These are phyloP conservation scores for Verticillium tricorpus DNA, from an alignment of 2,329 filamentous ascomycete species.

Conservation along the genomic window DNA sequence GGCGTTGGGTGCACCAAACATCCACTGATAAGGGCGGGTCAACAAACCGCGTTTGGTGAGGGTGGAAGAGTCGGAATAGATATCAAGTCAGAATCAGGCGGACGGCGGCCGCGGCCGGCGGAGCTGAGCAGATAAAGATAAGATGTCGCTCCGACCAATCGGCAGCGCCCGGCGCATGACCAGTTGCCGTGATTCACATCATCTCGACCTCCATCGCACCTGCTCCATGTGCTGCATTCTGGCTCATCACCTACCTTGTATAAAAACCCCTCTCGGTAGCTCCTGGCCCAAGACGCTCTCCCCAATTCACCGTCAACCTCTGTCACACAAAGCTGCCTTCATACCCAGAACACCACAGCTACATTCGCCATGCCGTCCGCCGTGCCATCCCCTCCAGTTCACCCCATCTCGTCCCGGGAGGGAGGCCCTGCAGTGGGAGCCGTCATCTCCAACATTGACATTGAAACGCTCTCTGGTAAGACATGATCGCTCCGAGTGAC, in stretches of 20 bases:
- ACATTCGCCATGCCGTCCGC: neutral
- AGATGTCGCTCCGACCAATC: neutral
- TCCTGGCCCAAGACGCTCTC: neutral
- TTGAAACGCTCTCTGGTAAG: constrained; percentile 60
- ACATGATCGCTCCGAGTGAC: constrained; percentile 5
- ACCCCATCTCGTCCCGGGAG: constrained; percentile 26
- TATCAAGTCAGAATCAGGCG: too few species aligned
- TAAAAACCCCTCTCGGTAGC: neutral
- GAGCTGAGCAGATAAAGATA: neutral
- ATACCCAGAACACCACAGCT: neutral
- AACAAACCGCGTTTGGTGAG: too few species aligned
- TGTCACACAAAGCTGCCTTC: neutral
- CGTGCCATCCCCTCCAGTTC: constrained; percentile 18
- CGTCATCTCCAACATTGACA: constrained; percentile 49
- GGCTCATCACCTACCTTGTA: neutral
- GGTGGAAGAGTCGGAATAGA: neutral
- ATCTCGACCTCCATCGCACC: neutral
- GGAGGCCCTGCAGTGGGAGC: constrained; percentile 48
- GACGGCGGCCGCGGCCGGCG: neutral
- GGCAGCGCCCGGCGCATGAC: neutral
- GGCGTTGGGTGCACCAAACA: too few species aligned
- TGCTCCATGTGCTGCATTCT: neutral
- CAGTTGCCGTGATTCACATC: neutral
- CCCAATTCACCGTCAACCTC: neutral
- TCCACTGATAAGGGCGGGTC: too few species aligned